Evolutionary conservation across 305 asterid species (phyloP).

Genomic region (Fraxinus albicans): DNA sequence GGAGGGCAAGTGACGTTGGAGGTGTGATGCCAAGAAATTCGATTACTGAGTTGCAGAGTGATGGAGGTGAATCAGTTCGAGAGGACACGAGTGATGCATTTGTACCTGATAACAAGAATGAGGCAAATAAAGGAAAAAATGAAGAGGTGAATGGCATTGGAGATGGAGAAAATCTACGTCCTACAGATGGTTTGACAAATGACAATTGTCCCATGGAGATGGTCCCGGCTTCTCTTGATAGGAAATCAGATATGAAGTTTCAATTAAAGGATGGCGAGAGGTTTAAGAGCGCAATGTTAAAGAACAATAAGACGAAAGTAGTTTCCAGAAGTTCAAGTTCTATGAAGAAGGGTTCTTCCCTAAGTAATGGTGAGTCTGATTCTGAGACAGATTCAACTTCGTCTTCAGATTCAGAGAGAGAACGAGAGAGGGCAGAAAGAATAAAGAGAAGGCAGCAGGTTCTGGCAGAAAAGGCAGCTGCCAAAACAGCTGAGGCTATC

Average conservation of each 20-base stretch:
- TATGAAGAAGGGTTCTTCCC: conserved; percentile 47
- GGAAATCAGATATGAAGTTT: conserved; percentile 35
- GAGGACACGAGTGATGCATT: conserved; percentile 27
- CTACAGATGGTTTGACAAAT: conserved; percentile 26
- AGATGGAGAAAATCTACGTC: conserved; percentile 35
- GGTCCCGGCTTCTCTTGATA: conserved; percentile 36
- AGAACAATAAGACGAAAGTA: conserved; percentile 33
- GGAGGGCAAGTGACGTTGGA: conserved; percentile 39
- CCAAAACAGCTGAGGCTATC: conserved; percentile 82
- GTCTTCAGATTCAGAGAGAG: conserved; percentile 85
- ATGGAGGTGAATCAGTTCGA: conserved; percentile 45
- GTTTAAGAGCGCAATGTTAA: conserved; percentile 29
- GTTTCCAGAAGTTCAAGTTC: conserved; percentile 44
- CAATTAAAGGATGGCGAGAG: conserved; percentile 36
- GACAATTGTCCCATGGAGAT: conserved; percentile 16
- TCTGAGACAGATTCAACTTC: conserved; percentile 71
- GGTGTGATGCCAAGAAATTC: conserved; percentile 49
- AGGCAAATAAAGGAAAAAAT: conserved; percentile 26
- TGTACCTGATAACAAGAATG: conserved; percentile 26
- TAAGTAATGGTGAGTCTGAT: conserved; percentile 70
- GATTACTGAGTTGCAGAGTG: conserved; percentile 41
- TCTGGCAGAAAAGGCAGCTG: conserved; percentile 89
- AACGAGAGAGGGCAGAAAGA: conserved; percentile 80
- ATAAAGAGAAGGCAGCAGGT: conserved; percentile 81
- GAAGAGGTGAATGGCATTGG: conserved; percentile 33